phyloP scores from a whole-genome alignment of 2,329 filamentous ascomycete genomes.

The Sporothrix humicola region DNA sequence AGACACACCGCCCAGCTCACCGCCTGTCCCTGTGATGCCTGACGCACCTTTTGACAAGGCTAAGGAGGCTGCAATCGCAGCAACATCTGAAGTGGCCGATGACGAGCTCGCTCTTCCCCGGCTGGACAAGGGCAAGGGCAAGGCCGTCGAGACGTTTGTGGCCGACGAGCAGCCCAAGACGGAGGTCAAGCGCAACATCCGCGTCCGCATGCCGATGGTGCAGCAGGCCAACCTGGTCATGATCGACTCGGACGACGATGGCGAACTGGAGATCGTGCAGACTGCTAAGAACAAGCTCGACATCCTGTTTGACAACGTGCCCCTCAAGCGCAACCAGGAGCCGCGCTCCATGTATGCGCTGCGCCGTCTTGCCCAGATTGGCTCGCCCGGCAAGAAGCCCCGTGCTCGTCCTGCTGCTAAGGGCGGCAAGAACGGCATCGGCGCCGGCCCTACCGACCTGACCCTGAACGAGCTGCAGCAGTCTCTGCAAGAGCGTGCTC shows the following conservation, averaged over 20 bases:
- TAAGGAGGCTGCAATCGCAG: conserved; percentile 9
- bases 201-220: conserved; percentile 52
- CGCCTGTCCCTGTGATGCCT: conserved; percentile 45
- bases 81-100: too few relatives aligned
- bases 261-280: conserved; percentile 67
- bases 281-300: conserved; percentile 59
- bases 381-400: conserved; percentile 59
- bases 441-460: conserved; percentile 40
- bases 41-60: not conserved
- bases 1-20: conserved; percentile 74
- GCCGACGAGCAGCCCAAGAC: conserved; percentile 35
- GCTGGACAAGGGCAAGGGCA: conserved; percentile 15
- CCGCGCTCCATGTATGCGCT: conserved; percentile 68
- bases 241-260: conserved; percentile 53
- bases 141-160: conserved; percentile 50
- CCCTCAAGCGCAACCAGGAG: conserved; percentile 66
- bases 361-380: conserved; percentile 75
- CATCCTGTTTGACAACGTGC: conserved; percentile 73
- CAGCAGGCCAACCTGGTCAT: conserved; percentile 49
- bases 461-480: conserved; percentile 61
- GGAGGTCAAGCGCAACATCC: conserved; percentile 55
- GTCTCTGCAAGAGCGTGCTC: conserved; percentile 68
- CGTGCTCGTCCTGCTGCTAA: conserved; percentile 33
- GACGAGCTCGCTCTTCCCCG: not conserved
- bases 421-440: conserved; percentile 16